Base-by-base conservation (phyloP, 306 rosid species). In the Quercus suber region DNA sequence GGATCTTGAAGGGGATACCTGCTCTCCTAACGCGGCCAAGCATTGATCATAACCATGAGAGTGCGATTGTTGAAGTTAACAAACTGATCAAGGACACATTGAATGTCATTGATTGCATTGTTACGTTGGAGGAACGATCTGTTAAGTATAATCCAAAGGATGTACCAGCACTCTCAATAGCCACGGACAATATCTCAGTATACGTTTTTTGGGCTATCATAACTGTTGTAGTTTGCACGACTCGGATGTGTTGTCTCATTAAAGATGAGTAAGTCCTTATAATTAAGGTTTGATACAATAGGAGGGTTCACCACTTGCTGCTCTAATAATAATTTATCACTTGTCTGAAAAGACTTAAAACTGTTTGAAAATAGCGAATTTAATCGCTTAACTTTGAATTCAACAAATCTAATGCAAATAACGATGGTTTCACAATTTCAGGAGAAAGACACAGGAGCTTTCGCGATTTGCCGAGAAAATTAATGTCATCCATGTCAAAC, bases 181-280 rank as follows among this genome's bases (percentile, higher is more conserved):
- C 87, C 3, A 11, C 82, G 18, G 83, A 80, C 49, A 87, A 86
- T 37, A 73, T 86, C 70, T 89, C 87, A 0, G 86, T 85, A 41
- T 85, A 89, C 82, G 94, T 86, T 10, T 93, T 85, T 19, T 91
- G 94, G 96, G 78, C 84, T 23, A 89, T 91, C 82, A 70, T 84
- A 23, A 84, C 94, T 27, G 64, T 89, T 41, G 89, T 80, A 0
- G 82, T 90, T 55, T 73, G 89, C 59, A 87, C 84, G 5, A 74
- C 88, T 49, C 91, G 89, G 43, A 73, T 87, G 52, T 79, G 78
- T 61, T 79, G 79, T 43, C 87, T 87, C 33, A 86, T 78, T 12
- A 69, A 87, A 37, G 73, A 88, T 3, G 89, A 81, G 90, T 87
- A 72, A 73, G 91, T 73, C 69, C 75, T 55, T 11, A 41, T 41